Conservation (phyloP, 164 flowering plant genomes). For the Vitis rotundifolia region DNA sequence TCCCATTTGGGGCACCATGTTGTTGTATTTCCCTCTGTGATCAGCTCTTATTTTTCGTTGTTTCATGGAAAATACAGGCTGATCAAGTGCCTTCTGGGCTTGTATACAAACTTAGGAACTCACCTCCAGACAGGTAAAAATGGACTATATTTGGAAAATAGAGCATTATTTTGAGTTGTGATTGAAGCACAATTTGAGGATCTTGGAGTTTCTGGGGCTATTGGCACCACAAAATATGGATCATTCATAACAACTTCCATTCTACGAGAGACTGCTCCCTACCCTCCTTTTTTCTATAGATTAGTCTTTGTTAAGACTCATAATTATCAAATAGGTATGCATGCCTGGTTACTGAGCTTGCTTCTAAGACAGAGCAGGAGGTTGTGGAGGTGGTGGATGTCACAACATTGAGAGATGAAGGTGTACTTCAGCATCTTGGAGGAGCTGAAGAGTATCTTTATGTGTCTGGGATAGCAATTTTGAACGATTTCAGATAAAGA, state of each 20-base stretch:
- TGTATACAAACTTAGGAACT: conserved; percentile 66
- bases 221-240: no score
- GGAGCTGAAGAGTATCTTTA: conserved; percentile 79
- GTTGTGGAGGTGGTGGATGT: conserved; percentile 83
- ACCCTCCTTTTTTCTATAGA: no score
- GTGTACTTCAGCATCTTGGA: conserved; percentile 49
- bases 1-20: background rate
- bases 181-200: no score
- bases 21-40: background rate
- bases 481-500: conserved; percentile 56
- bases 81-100: conserved; percentile 86
- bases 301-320: background rate
- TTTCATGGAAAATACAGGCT: conserved; percentile 43
- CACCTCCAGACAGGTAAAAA: conserved; percentile 74
- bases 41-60: background rate
- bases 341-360: conserved; percentile 74
- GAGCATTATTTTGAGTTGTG: no score
- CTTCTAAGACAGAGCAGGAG: conserved; percentile 6
- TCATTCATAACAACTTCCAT: no score
- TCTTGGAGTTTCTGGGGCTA: no score
- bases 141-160: no score
- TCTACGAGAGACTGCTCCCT: no score
- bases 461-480: conserved; percentile 86
- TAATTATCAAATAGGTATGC: conserved; percentile 60
- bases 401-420: conserved; percentile 58